phyloP scores from a whole-genome alignment of 305 asterid genomes.

The Salvia sclarea region DNA sequence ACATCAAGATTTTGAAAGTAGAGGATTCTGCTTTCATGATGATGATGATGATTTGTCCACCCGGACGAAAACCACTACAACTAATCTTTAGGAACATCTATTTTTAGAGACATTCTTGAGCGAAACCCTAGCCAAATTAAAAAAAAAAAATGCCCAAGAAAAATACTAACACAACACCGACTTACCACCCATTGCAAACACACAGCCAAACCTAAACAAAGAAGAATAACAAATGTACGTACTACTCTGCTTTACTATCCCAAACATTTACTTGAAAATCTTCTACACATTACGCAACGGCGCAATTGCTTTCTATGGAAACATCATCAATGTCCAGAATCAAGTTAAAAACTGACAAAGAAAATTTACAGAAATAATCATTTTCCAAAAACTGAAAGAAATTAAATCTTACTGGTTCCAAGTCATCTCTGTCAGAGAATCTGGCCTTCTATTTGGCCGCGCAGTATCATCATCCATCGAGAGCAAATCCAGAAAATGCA shows the following conservation, averaged over 20 bases:
- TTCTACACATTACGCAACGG: neutral
- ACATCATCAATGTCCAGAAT: constrained; percentile 2
- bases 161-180: neutral
- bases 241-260: neutral
- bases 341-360: neutral
- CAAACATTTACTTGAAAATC: neutral
- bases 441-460: constrained; percentile 40
- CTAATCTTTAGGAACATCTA: neutral
- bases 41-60: neutral
- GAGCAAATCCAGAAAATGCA: neutral
- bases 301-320: too few relatives aligned
- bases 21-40: neutral
- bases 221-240: neutral
- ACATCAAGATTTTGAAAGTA: neutral
- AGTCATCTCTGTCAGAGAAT: constrained; percentile 62
- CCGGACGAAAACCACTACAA: neutral
- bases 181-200: neutral
- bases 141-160: neutral
- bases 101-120: neutral
- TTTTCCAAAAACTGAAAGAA: neutral
- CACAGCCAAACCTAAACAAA: neutral
- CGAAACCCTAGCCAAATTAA: neutral
- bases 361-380: neutral
- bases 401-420: constrained; percentile 70
- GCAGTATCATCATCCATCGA: constrained; percentile 54